Conservation (phyloP, 164 flowering plant species). For the Akebia trifoliata region DNA sequence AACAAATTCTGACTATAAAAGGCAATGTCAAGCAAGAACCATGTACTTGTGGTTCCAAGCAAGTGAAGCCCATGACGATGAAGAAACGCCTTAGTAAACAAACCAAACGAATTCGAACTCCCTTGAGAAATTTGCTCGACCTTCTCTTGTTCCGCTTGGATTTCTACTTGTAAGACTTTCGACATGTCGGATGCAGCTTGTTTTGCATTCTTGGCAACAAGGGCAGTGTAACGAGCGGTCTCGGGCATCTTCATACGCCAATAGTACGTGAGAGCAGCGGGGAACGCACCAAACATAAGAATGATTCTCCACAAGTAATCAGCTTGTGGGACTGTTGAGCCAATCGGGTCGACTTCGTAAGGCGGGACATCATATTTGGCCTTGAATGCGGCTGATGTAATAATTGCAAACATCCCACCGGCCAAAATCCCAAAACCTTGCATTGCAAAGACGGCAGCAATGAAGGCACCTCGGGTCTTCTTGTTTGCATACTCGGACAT, state of each 20-base stretch:
- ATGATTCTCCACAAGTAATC: slow-evolving; percentile 39
- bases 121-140: slow-evolving; percentile 2
- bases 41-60: slow-evolving; percentile 32
- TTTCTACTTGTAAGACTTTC: slow-evolving; percentile 29
- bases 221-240: slow-evolving; percentile 46
- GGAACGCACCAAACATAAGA: slow-evolving; percentile 40
- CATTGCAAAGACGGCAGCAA: slow-evolving; percentile 40
- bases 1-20: slow-evolving; percentile 37
- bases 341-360: slow-evolving; percentile 4
- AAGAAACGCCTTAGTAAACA: slow-evolving; percentile 26
- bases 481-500: slow-evolving; percentile 50
- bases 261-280: slow-evolving; percentile 36
- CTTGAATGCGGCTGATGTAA: slow-evolving; percentile 23
- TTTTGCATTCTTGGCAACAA: slow-evolving; percentile 36
- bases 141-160: slow-evolving; percentile 29
- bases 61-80: slow-evolving; percentile 33
- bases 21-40: slow-evolving; percentile 43
- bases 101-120: slow-evolving; percentile 17
- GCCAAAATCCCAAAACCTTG: slow-evolving; percentile 36
- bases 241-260: slow-evolving; percentile 51
- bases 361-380: slow-evolving; percentile 12
- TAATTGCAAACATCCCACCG: slow-evolving; percentile 32
- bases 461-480: slow-evolving; percentile 31
- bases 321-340: slow-evolving; percentile 28
- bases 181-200: slow-evolving; percentile 41